Conservation (phyloP, 1,284 basidiomycete species). For the Cutaneotrichosporon mucoides region DNA sequence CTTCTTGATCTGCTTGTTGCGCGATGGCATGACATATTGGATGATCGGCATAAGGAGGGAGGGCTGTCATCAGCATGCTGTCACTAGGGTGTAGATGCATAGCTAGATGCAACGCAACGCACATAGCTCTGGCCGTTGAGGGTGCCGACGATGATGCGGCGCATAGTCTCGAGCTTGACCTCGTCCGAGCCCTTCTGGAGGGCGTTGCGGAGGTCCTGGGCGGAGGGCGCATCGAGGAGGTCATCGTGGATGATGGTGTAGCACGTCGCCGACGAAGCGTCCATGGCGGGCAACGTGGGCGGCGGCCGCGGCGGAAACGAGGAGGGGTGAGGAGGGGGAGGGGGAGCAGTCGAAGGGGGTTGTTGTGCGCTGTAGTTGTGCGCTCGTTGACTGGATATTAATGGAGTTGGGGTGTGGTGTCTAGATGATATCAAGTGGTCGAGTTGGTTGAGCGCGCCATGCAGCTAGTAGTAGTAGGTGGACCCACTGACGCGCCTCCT, state of each 20-base stretch:
- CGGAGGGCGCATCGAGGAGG: slow-evolving; percentile 66
- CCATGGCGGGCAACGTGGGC: slow-evolving; percentile 35
- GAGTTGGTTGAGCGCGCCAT: not conserved
- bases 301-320: slow-evolving; percentile 3
- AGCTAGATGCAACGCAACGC: slow-evolving; percentile 20
- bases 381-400: not conserved
- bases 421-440: no score
- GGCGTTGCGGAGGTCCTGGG: slow-evolving; percentile 75
- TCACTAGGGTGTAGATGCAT: not conserved
- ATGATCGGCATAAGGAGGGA: slow-evolving; percentile 95
- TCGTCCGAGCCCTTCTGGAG: slow-evolving; percentile 93
- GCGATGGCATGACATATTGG: slow-evolving; percentile 92
- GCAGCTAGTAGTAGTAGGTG: not conserved
- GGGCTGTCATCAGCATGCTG: slow-evolving; percentile 56
- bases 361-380: not conserved
- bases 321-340: not conserved
- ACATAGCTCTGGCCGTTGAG: slow-evolving; percentile 84
- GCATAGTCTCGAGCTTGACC: slow-evolving; percentile 93
- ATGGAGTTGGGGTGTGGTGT: no score
- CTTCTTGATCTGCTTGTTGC: slow-evolving; percentile 98
- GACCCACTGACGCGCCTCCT: no score
- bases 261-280: slow-evolving; percentile 54
- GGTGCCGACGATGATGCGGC: slow-evolving; percentile 90
- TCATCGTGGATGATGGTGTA: slow-evolving; percentile 82
- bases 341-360: not conserved